A percentile compares a stretch with the other conserved stretches of the same genome.
Conservation (phyloP, 768 basidiomycete species). For the Multifurca ochricompacta region DNA sequence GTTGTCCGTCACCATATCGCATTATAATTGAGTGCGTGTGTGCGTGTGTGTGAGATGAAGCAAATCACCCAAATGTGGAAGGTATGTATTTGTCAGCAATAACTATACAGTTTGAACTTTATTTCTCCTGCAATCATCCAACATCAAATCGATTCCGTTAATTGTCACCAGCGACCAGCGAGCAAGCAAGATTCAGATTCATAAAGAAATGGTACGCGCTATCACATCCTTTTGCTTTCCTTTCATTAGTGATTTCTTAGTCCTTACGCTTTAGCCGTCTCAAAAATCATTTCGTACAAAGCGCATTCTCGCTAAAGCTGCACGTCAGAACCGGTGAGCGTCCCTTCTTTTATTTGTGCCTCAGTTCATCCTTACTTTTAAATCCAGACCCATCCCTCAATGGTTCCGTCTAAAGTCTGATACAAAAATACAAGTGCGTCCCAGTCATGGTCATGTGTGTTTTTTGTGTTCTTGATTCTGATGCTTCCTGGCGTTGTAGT, state of each 20-base stretch:
- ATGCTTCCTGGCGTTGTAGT: constrained; percentile 35
- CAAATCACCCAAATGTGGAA: too few species aligned
- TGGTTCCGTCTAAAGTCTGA: constrained; percentile 99
- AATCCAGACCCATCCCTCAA: constrained; percentile 84
- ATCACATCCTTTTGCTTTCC: background rate
- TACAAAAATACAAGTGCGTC: constrained; percentile 82
- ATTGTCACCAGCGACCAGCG: too few species aligned
- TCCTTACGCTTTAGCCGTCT: constrained; percentile 59
- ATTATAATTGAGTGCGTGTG: too few species aligned
- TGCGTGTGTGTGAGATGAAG: too few species aligned
- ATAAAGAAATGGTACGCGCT: constrained; percentile 2
- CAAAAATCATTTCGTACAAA: constrained; percentile 99
- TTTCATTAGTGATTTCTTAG: background rate
- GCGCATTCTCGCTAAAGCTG: constrained; percentile 92
- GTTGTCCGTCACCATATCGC: too few species aligned
- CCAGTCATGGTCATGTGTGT: too few species aligned
- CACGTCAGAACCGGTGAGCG: constrained; percentile 84
- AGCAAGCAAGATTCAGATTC: background rate
- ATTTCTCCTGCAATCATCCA: background rate
- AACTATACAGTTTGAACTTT: background rate
- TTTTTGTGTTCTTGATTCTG: background rate
- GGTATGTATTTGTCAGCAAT: constrained; percentile 5
- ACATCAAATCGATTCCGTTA: too few species aligned
- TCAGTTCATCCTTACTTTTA: background rate
- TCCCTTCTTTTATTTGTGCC: background rate